phyloP scores from a whole-genome alignment of 2,329 filamentous ascomycete species.

The Sclerotinia nivalis region DNA sequence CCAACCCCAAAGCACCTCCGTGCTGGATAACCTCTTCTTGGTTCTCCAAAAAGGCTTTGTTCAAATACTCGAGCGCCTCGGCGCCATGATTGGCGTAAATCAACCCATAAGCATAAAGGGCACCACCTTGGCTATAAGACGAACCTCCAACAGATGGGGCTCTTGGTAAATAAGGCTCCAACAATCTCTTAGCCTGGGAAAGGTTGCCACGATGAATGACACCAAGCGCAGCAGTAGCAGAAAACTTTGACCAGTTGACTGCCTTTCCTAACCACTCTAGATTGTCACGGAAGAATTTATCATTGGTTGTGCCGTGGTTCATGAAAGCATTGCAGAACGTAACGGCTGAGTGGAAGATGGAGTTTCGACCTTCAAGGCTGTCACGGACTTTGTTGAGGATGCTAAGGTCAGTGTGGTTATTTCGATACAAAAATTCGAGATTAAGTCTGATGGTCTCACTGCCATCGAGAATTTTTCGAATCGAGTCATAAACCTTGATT shows the following conservation, averaged over 20 bases:
- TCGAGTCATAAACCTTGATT: conserved; percentile 60
- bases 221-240: conserved; percentile 90
- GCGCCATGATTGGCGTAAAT: conserved; percentile 98
- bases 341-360: conserved; percentile 96
- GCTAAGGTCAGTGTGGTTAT: conserved; percentile 87
- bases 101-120: conserved; percentile 89
- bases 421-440: conserved; percentile 93
- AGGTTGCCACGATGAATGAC: conserved; percentile 97
- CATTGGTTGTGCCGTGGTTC: conserved; percentile 97
- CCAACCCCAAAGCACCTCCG: conserved; percentile 89
- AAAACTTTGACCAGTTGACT: conserved; percentile 99
- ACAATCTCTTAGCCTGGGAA: conserved; percentile 85
- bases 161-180: conserved; percentile 91
- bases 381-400: conserved; percentile 97
- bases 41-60: conserved; percentile 70
- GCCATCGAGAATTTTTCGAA: conserved; percentile 73
- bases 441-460: conserved; percentile 94
- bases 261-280: conserved; percentile 97
- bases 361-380: conserved; percentile 92
- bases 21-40: conserved; percentile 95
- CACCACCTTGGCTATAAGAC: conserved; percentile 93
- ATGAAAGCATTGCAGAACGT: conserved; percentile 99
- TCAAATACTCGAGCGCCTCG: conserved; percentile 79
- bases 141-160: conserved; percentile 76
- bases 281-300: conserved; percentile 98